These are phyloP conservation scores for Helichrysum umbraculigerum DNA, from an alignment of 129 eudicot species.

Conservation along the genomic window DNA sequence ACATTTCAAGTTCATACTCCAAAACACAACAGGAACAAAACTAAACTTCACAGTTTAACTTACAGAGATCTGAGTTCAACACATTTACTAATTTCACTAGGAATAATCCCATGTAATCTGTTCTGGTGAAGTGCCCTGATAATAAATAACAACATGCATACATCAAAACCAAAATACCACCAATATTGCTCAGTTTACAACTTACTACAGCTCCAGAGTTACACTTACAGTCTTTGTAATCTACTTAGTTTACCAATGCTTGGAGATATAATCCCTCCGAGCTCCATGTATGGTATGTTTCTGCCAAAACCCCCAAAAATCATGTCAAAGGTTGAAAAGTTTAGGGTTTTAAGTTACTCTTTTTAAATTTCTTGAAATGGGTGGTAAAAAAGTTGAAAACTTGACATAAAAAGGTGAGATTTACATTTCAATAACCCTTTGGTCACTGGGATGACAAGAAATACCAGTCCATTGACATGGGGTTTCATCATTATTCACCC, in stretches of 20 bases:
- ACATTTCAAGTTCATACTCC: slow-evolving; percentile 7
- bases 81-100: slow-evolving; percentile 72
- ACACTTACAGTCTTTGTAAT: slow-evolving; percentile 87
- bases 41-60: slow-evolving; percentile 35
- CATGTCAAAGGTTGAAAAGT: background rate
- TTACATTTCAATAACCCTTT: slow-evolving; percentile 74
- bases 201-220: background rate
- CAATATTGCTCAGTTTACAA: background rate
- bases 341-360: slow-evolving; percentile 14
- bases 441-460: slow-evolving; percentile 72
- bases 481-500: slow-evolving; percentile 71
- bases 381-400: background rate
- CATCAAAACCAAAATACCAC: background rate
- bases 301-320: slow-evolving; percentile 34
- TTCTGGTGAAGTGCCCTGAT: slow-evolving; percentile 94
- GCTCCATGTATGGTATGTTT: slow-evolving; percentile 87
- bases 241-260: slow-evolving; percentile 75
- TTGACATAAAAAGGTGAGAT: slow-evolving; percentile 16
- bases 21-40: background rate
- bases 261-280: slow-evolving; percentile 89
- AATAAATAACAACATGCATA: slow-evolving; percentile 8
- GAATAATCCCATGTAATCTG: slow-evolving; percentile 83
- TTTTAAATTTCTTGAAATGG: background rate
- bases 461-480: slow-evolving; percentile 95
- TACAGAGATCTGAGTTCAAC: slow-evolving; percentile 91